Evolutionary conservation across 2,329 filamentous ascomycete genomes (phyloP), one percentile per base, ranked within the genome.

Genomic region (Neofusicoccum sp.): DNA sequence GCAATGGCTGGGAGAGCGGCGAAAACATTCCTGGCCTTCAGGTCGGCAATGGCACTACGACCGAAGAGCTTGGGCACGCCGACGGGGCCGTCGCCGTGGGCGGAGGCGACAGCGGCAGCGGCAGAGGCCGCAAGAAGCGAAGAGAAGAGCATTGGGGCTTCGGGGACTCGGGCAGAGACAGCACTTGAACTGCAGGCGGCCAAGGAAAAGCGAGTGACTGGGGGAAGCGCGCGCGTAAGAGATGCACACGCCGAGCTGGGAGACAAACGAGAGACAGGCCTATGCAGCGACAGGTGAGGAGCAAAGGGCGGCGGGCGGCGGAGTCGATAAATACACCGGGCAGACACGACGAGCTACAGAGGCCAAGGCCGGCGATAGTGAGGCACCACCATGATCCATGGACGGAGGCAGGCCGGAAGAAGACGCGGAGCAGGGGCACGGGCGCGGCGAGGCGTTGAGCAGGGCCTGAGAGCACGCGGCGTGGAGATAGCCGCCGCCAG

Each of bases 61-160:
- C 74, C 74, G 54, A 74, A 71, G 56, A 76, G 69, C 64, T 72
- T 76, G 6, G 74, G 74, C 6, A 67, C 66, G 56, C 70, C 68
- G 16, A 68, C 70, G 47, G 71, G 64, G 12, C 41, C 56, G 16
- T 61, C 66, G 43, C 67, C 71, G 64, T 76, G 74, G 56, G 74
- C 74, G 6, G 59, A 61, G 31, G 70, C 71, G 29, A 72, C 74
- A 12, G 74, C 65, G 6, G 73, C 71, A 8, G 67, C 72, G 50
- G 70, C 68, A 56, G 71, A 61, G 16, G 71, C 69, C 43, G 71
- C 67, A 34, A 71, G 64, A n/a, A 73, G 43, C 33, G 69, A 68
- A 29, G 70, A 67, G 67, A 75, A 71, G 56, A 70, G 73, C 74
- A 76, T 76, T 9, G 65, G 37, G 66, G 43, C 44, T 52, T 50